Evolutionary conservation across 768 basidiomycete genomes (phyloP).

Genomic region (Leccinum subgranulosum): DNA sequence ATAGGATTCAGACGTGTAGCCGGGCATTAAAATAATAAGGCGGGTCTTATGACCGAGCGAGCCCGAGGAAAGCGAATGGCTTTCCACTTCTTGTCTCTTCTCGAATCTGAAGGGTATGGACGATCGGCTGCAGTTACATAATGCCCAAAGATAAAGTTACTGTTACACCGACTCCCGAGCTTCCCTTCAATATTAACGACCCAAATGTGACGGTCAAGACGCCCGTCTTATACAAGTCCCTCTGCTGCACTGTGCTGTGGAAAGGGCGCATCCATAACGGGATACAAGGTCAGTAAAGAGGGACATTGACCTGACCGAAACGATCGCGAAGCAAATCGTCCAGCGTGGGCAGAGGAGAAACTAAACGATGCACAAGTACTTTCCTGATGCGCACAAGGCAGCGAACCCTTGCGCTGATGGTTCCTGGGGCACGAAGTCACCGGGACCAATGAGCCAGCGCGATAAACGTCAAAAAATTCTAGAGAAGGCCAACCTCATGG

Average conservation of each 20-base stretch:
- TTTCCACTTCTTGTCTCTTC: conserved; percentile 22
- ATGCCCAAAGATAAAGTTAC: conserved; percentile 23
- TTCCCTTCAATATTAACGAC: conserved; percentile 14
- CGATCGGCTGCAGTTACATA: conserved; percentile 21
- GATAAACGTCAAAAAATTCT: conserved; percentile 16
- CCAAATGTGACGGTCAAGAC: conserved; percentile 10
- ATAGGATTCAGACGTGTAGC: conserved; percentile 1
- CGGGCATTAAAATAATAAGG: conserved; percentile 14
- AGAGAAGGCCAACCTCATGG: conserved; percentile 9
- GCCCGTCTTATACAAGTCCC: neutral
- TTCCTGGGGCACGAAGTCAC: conserved; percentile 19
- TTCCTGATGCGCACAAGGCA: conserved; percentile 3
- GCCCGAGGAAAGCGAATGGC: conserved; percentile 16
- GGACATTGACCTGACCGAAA: neutral
- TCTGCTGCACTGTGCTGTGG: neutral
- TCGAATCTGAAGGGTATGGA: conserved; percentile 11
- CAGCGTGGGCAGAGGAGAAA: neutral
- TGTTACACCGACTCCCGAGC: conserved; percentile 16
- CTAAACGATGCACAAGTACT: neutral
- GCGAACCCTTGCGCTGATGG: conserved; percentile 19
- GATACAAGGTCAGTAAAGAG: neutral
- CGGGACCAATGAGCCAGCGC: conserved; percentile 9
- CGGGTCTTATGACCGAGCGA: conserved; percentile 2
- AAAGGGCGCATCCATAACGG: neutral
- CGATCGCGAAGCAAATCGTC: neutral